Evolutionary conservation across 371 early-diverging fungal species (phyloP), one percentile per base, ranked within the genome.

Genomic region (Saksenaea oblongispora): DNA sequence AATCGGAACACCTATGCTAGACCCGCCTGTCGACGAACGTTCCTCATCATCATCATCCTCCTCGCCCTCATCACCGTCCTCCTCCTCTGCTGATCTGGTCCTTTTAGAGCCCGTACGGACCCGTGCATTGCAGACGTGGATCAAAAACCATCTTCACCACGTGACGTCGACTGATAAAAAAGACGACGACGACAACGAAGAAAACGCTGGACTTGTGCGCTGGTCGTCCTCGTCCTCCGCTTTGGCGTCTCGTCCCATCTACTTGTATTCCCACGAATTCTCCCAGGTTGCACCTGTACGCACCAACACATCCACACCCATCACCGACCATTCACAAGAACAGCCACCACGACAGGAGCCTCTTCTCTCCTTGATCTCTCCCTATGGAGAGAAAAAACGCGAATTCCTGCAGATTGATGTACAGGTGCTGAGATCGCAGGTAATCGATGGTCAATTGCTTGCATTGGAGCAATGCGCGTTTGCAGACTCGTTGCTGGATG

Each of bases 391-490:
- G 24, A 44, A 65, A 10, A n/a, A 59, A 63, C 59, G 37, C 36
- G 34, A 64, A 36, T 79, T 72, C 51, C 56, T 79, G 11, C 74
- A 79, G 39, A 76, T 79, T 28, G 79, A 79, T 61, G 79, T 79
- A 44, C 73, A 79, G 60, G 76, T 79, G 4, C 67, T 79, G 22
- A 69, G 73, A 9, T 79, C 79, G 1, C 71, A 65, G 5, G 67
- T 79, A 3, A 72, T 76, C 14, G 68, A 74, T 18, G 73, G 74
- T 7, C 66, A 70, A 35, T 59, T 76, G 17, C 37, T 73, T 24
- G 56, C 75, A 0, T 42, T 77, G 13, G 62, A 72, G 10, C 71
- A 75, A 54, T 75, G 67, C 44, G 60, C 66, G 0, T 59, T 59
- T 56, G 67, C 67, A 18, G 63, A 59, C 3, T 59, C 67, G 3